Conservation (phyloP, 169 alveolate genomes). For the Cryptosporidium meleagridis region DNA sequence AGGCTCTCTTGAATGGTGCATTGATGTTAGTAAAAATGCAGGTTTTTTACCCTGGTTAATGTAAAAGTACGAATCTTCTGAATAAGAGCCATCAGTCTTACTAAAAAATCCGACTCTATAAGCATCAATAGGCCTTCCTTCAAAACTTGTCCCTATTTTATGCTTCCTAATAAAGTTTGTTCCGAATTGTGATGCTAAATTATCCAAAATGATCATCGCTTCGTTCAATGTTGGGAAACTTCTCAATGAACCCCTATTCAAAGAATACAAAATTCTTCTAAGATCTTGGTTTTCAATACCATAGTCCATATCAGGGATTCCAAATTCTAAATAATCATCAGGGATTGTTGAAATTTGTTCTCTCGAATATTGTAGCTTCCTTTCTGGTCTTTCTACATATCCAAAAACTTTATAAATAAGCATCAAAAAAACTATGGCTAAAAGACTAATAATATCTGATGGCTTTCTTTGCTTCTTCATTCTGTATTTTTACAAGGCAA, state of each 20-base stretch:
- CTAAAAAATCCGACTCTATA: constrained; percentile 17
- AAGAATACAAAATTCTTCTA: constrained; percentile 5
- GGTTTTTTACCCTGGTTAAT: constrained; percentile 3
- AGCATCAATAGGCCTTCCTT: constrained; percentile 50
- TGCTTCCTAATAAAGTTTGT: constrained; percentile 9
- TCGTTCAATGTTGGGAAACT: constrained; percentile 39
- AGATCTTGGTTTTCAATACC: constrained; percentile 12
- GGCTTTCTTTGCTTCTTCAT: background rate
- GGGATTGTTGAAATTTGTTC: constrained; percentile 42
- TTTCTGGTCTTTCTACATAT: background rate
- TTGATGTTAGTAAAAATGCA: constrained; percentile 43
- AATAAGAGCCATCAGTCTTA: background rate
- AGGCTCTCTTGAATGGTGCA: constrained; percentile 72
- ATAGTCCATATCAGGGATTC: background rate
- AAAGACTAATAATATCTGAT: background rate
- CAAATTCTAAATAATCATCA: constrained; percentile 32
- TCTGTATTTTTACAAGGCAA: background rate
- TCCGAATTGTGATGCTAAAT: constrained; percentile 6
- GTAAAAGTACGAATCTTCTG: background rate
- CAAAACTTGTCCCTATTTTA: constrained; percentile 35
- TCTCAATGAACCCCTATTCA: constrained; percentile 45
- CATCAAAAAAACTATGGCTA: background rate
- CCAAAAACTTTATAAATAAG: constrained; percentile 2
- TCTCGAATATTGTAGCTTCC: constrained; percentile 3
- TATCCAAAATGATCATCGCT: constrained; percentile 13